phyloP scores from a whole-genome alignment of 2,329 filamentous ascomycete species.

The Uncinocarpus reesii region DNA sequence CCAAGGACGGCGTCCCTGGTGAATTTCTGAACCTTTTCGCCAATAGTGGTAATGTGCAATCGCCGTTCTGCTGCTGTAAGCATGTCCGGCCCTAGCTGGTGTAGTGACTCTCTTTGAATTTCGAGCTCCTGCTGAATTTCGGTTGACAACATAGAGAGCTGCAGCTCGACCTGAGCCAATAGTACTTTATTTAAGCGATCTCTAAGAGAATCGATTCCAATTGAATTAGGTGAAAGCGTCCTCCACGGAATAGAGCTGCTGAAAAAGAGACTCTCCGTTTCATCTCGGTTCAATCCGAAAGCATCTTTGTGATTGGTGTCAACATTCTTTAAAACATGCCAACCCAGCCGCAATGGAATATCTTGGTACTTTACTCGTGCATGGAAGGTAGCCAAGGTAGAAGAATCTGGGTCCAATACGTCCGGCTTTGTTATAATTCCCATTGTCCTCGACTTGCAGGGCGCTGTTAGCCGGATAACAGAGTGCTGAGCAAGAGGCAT shows the following conservation, averaged over 20 bases:
- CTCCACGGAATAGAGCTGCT: slow-evolving; percentile 21
- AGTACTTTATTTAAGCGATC: slow-evolving; percentile 28
- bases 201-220: slow-evolving; percentile 27
- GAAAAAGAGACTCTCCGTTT: slow-evolving; percentile 29
- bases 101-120: slow-evolving; percentile 24
- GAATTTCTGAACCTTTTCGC: slow-evolving; percentile 18
- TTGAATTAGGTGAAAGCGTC: slow-evolving; percentile 19
- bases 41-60: slow-evolving; percentile 19
- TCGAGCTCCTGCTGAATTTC: slow-evolving; percentile 28
- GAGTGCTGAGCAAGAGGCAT: slow-evolving; percentile 37
- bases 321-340: slow-evolving; percentile 42
- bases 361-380: slow-evolving; percentile 35
- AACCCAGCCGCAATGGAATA: slow-evolving; percentile 37
- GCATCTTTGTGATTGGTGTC: slow-evolving; percentile 28
- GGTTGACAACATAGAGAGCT: slow-evolving; percentile 30
- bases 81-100: slow-evolving; percentile 22
- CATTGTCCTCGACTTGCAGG: slow-evolving; percentile 29
- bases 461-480: slow-evolving; percentile 30
- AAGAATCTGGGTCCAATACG: slow-evolving; percentile 28
- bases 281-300: slow-evolving; percentile 21
- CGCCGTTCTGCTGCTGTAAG: slow-evolving; percentile 17
- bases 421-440: slow-evolving; percentile 44
- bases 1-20: slow-evolving; percentile 21
- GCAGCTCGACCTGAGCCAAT: slow-evolving; percentile 25
- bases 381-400: slow-evolving; percentile 28